Evolutionary conservation across 2,329 filamentous ascomycete genomes (phyloP).

Genomic region (Fusarium newnesense): DNA sequence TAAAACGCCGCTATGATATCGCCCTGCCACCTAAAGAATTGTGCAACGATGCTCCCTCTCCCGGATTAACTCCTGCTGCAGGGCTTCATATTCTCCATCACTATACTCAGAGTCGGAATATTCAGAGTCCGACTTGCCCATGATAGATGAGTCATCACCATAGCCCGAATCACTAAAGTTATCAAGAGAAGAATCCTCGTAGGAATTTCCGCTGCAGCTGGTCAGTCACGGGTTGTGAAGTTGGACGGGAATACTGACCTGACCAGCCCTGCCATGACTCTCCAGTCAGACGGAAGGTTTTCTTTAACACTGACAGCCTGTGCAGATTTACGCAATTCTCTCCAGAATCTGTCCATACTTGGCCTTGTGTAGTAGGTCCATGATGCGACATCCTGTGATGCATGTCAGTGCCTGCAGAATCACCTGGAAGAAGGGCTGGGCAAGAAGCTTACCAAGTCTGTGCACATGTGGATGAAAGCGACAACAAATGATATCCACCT

Average conservation of each 20-base stretch:
- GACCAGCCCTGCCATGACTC: not conserved
- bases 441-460: not conserved
- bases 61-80: not conserved
- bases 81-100: not conserved
- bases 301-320: not conserved
- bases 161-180: not conserved
- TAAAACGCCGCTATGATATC: not conserved
- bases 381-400: not conserved
- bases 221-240: too few species aligned
- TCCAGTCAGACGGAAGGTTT: not conserved
- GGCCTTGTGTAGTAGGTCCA: not conserved
- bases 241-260: not conserved
- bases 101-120: not conserved
- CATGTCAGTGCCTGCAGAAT: rapidly evolving
- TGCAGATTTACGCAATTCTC: not conserved
- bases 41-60: not conserved
- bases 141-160: not conserved
- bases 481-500: not conserved
- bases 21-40: not conserved
- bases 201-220: not conserved
- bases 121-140: not conserved
- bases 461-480: not conserved
- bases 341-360: not conserved
- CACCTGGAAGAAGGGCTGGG: rapidly evolving
- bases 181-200: not conserved